A percentile compares a stretch with the other conserved stretches of the same genome.
phyloP scores from a whole-genome alignment of 2,329 filamentous ascomycete genomes.

The Ophiostoma sp. region DNA sequence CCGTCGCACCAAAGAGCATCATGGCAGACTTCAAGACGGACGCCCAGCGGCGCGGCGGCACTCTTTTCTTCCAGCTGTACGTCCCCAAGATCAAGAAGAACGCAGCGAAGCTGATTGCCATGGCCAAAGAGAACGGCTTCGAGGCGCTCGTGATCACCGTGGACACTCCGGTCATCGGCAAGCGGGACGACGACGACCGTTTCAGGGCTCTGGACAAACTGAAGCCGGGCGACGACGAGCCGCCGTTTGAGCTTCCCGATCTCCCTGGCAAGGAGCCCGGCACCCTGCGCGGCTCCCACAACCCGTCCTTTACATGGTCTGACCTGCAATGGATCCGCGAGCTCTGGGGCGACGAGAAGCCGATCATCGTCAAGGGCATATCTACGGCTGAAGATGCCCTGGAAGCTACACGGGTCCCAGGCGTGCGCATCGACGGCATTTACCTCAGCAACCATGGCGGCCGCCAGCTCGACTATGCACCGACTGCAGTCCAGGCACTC shows the following conservation, averaged over 20 bases:
- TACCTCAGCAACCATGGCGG: constrained; percentile 49
- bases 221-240: neutral
- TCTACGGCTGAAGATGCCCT: neutral
- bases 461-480: constrained; percentile 44
- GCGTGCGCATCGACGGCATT: constrained; percentile 35
- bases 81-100: neutral
- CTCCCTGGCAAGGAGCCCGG: neutral
- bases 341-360: neutral
- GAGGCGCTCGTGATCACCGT: constrained; percentile 22
- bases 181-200: constrained; percentile 21
- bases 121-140: constrained; percentile 1
- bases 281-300: constrained; percentile 1
- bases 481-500: neutral
- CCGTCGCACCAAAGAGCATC: constrained; percentile 18
- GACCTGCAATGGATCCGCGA: constrained; percentile 3
- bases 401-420: neutral
- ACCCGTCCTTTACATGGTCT: neutral
- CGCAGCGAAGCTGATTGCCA: neutral
- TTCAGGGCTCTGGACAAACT: constrained; percentile 1
- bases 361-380: neutral
- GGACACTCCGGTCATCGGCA: constrained; percentile 22
- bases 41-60: neutral
- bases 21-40: constrained; percentile 8
- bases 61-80: neutral
- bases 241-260: neutral